Conservation (phyloP, 2,329 filamentous ascomycete species). For the Colletotrichum costaricense region DNA sequence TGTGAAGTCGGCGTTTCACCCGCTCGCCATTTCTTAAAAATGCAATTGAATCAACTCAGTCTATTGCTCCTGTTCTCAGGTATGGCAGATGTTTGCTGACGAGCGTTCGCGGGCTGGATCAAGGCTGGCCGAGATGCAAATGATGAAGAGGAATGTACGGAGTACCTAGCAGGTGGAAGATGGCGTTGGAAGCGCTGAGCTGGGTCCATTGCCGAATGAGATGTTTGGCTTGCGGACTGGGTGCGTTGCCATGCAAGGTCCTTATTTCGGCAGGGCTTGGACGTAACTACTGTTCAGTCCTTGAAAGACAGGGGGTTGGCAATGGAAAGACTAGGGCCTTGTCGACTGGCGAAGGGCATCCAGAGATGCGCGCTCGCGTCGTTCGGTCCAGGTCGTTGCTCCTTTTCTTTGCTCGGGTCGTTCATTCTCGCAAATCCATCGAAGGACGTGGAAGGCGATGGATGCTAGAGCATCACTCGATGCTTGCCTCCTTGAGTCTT, state of each 20-base stretch:
- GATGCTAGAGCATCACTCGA: not conserved
- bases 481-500: too few relatives aligned
- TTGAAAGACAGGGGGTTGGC: not conserved
- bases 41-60: not conserved
- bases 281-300: not conserved
- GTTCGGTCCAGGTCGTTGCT: not conserved
- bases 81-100: not conserved
- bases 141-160: not conserved
- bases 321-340: not conserved
- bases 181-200: not conserved
- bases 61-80: not conserved
- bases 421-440: not conserved
- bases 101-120: not conserved
- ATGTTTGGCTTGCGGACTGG: not conserved
- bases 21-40: not conserved
- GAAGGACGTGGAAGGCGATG: not conserved
- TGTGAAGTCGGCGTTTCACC: not conserved
- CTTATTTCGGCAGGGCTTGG: not conserved
- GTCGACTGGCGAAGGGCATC: not conserved
- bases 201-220: not conserved
- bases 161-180: not conserved
- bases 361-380: constrained; percentile 12
- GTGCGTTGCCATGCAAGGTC: not conserved
- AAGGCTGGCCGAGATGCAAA: not conserved
- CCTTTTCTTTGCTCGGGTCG: not conserved